These are phyloP conservation scores for Globisporangium okanoganense DNA, from an alignment of 352 stramenopile genomes.

Conservation along the genomic window DNA sequence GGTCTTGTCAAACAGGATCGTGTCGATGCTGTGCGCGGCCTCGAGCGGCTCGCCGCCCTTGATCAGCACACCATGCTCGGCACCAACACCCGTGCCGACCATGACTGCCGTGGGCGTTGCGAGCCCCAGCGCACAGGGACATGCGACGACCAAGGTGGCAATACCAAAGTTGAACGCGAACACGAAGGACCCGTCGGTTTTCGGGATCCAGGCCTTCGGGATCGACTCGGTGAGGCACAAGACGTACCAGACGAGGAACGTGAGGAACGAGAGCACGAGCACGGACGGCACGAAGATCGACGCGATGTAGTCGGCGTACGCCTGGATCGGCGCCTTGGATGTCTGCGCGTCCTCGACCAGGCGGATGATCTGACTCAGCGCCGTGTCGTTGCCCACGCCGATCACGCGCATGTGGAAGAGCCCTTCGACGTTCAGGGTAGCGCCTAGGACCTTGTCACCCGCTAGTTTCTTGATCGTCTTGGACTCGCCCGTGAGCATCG, in stretches of 20 bases:
- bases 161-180: constrained; percentile 98
- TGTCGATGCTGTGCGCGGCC: constrained; percentile 89
- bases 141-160: constrained; percentile 97
- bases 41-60: constrained; percentile 96
- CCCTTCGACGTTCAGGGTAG: constrained; percentile 90
- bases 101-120: constrained; percentile 98
- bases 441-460: constrained; percentile 87
- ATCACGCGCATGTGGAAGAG: constrained; percentile 93
- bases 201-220: constrained; percentile 61
- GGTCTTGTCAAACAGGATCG: constrained; percentile 99
- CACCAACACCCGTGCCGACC: constrained; percentile 97
- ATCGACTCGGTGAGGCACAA: constrained; percentile 61
- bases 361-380: constrained; percentile 97
- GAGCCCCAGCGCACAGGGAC: constrained; percentile 97
- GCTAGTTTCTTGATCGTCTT: constrained; percentile 91
- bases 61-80: constrained; percentile 96
- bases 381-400: constrained; percentile 90
- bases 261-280: constrained; percentile 89
- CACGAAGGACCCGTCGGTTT: constrained; percentile 79
- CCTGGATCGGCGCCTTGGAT: constrained; percentile 97
- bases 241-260: constrained; percentile 94
- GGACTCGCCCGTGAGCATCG: constrained; percentile 94
- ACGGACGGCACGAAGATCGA: constrained; percentile 96
- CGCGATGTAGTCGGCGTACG: constrained; percentile 95
- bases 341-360: constrained; percentile 98